Conservation (phyloP, 805 yeast species). For the Pichia occidentalis region DNA sequence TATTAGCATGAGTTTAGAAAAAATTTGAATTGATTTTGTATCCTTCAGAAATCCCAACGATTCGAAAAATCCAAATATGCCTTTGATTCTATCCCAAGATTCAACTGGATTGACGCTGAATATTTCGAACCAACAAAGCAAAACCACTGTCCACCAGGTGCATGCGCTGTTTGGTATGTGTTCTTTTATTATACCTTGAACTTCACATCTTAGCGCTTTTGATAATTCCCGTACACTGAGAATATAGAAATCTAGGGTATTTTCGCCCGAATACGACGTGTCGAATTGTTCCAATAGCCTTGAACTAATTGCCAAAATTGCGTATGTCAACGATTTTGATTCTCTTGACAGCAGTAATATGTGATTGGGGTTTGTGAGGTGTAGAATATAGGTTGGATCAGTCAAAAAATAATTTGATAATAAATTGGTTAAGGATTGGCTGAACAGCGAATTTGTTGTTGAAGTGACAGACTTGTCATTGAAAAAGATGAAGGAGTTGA, state of each 20-base stretch:
- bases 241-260: constrained; percentile 26
- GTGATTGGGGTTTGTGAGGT: constrained; percentile 10
- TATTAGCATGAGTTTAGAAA: constrained; percentile 1
- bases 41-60: constrained; percentile 28
- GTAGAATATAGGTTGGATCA: constrained; percentile 11
- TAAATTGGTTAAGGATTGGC: constrained; percentile 9
- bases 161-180: constrained; percentile 3
- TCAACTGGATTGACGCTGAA: constrained; percentile 32
- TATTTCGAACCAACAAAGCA: constrained; percentile 38
- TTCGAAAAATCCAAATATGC: constrained; percentile 31
- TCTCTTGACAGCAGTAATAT: constrained; percentile 35
- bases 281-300: constrained; percentile 23
- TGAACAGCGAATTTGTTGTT: constrained; percentile 2
- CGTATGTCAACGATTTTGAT: constrained; percentile 23
- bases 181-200: constrained; percentile 19
- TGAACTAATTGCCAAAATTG: constrained; percentile 27
- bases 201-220: constrained; percentile 30
- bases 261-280: constrained; percentile 19
- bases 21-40: constrained; percentile 3
- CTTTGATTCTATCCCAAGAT: constrained; percentile 34
- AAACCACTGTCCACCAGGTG: constrained; percentile 32
- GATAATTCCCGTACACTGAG: constrained; percentile 28
- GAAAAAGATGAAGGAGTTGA: constrained; percentile 11
- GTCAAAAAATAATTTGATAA: constrained; percentile 12
- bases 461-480: constrained; percentile 11